Evolutionary conservation across 2,329 filamentous ascomycete genomes (phyloP), one percentile per base, ranked within the genome.

Genomic region (Clonostachys sp.): DNA sequence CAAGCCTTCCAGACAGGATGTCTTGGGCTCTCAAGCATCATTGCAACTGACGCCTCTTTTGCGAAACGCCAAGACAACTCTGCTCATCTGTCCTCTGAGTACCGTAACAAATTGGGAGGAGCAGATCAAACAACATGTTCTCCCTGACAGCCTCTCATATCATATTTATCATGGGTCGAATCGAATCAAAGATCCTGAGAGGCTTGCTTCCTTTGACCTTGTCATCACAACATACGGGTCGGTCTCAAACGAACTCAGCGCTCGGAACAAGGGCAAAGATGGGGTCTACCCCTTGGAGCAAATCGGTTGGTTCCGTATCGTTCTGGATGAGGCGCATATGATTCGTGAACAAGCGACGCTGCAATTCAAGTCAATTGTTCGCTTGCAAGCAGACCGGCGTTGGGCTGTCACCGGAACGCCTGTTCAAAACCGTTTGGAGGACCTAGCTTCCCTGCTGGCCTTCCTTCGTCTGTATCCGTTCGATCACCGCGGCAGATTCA

Each of bases 351-450:
- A 89, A 52, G 80, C 76, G 5, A 92, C 91, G 1, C 73, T 87
- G 39, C 87, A 92, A 55, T 95, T 91, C 46, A 90, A 91, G 62
- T 89, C 89, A 4, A 89, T 94, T 17, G 91, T 90, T 53, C 80
- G 82, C 17, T 73, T 97, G 4, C 78, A 87, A 50, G 89, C 91
- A 3, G 80, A 88, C 59, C 83, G 91, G 34, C 85, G 91, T 34
- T 99, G 94, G 94, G 92, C 91, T 4, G 89, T 97, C n/a, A 97
- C 94, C 1, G 94, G 92, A 47, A 97, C 94, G 0, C 94, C 91
- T 0, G 89, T 97, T 9, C 92, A 97, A 66, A 99, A 99, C 61
- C 85, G 89, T 5, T 76, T 97, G 3, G 91, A 95, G 54, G 94
- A 99, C 62, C 76, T 97, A 18, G 88, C 89, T 13, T 88, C 92